Conservation (phyloP, 306 rosid genomes). For the Parietaria judaica region DNA sequence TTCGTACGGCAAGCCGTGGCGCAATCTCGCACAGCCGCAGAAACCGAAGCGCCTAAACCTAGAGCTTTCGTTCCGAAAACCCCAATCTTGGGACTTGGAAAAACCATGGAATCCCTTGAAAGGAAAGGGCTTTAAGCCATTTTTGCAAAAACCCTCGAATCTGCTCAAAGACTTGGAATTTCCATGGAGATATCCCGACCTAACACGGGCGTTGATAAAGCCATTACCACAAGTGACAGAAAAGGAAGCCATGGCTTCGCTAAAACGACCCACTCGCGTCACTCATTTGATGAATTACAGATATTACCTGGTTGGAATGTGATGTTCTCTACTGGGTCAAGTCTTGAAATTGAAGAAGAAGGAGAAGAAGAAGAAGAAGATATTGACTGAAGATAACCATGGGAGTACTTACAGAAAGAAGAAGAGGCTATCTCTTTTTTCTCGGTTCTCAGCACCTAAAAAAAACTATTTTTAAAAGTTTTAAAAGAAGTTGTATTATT, state of each 20-base stretch:
- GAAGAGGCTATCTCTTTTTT: too few species aligned
- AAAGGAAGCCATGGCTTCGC: constrained; percentile 55
- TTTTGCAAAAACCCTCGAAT: constrained; percentile 29
- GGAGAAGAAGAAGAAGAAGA: too few species aligned
- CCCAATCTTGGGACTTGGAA: constrained; percentile 29
- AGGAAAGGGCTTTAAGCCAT: constrained; percentile 26
- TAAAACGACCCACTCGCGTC: constrained; percentile 8
- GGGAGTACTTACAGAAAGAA: too few species aligned
- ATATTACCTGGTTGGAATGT: constrained; percentile 23
- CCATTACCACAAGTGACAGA: constrained; percentile 50
- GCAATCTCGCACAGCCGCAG: constrained; percentile 31
- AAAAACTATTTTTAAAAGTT: too few species aligned
- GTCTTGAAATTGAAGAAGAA: too few species aligned
- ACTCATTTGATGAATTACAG: constrained; percentile 12
- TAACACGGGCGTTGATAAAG: constrained; percentile 22
- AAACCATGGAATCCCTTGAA: constrained; percentile 25
- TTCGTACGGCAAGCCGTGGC: constrained; percentile 35
- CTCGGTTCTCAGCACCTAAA: too few species aligned
- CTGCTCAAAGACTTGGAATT: constrained; percentile 37
- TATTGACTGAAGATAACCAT: too few species aligned
- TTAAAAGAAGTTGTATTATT: too few species aligned
- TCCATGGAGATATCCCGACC: constrained; percentile 23
- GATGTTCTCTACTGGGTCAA: too few species aligned
- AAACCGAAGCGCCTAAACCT: constrained; percentile 29
- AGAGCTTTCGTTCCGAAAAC: constrained; percentile 27